These are phyloP conservation scores for Chalciporus sphaerocephalus DNA, from an alignment of 768 basidiomycete species.

Conservation along the genomic window DNA sequence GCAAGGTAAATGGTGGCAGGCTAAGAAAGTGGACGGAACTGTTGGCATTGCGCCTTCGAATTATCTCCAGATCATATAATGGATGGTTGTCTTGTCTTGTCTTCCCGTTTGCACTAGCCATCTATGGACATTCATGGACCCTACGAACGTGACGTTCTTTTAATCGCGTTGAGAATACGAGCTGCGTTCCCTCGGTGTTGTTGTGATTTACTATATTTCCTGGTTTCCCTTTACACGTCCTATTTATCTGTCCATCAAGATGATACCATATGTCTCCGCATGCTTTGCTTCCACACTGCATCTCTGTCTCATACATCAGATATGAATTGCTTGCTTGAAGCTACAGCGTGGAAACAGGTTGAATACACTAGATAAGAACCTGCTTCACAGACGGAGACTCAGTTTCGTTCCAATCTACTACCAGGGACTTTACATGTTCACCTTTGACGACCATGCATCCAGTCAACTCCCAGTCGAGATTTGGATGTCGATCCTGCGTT, in stretches of 20 bases:
- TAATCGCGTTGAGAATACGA: slow-evolving; percentile 24
- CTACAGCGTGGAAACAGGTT: too few relatives aligned
- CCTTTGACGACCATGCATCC: background rate
- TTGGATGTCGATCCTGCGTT: slow-evolving; percentile 49
- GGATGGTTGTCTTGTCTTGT: slow-evolving; percentile 15
- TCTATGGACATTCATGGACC: slow-evolving; percentile 26
- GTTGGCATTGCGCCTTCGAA: slow-evolving; percentile 83
- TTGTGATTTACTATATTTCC: slow-evolving; percentile 32
- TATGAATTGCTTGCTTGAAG: slow-evolving; percentile 1
- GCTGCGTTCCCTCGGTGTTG: slow-evolving; percentile 20
- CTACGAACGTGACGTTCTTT: slow-evolving; percentile 32
- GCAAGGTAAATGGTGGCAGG: slow-evolving; percentile 93
- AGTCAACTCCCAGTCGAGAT: slow-evolving; percentile 46
- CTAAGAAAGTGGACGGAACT: slow-evolving; percentile 69
- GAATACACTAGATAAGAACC: too few relatives aligned
- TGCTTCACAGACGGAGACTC: too few relatives aligned
- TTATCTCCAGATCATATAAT: slow-evolving; percentile 75
- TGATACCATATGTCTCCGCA: slow-evolving; percentile 31
- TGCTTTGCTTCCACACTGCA: slow-evolving; percentile 14
- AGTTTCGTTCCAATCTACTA: too few relatives aligned
- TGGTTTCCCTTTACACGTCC: slow-evolving; percentile 14
- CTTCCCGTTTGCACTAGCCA: slow-evolving; percentile 4
- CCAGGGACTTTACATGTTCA: background rate
- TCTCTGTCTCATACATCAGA: slow-evolving; percentile 3
- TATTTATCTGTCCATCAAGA: slow-evolving; percentile 30